A percentile compares a stretch with the other conserved stretches of the same genome.
Evolutionary conservation across 306 rosid species (phyloP).

Genomic region (Cucurbita pepo): DNA sequence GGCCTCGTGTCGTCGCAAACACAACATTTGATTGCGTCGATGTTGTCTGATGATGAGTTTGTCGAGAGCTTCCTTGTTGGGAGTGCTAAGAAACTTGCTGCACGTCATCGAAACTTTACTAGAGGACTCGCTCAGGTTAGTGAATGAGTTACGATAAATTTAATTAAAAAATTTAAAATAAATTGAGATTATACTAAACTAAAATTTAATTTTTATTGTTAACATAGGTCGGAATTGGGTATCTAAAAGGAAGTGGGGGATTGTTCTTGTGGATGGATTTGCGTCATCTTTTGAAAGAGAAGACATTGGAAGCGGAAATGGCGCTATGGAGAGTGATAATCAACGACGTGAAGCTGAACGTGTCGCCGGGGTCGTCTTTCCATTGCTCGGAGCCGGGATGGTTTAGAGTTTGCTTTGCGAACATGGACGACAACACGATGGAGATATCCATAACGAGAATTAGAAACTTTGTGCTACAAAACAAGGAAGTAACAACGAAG

Average conservation of each 20-base stretch:
- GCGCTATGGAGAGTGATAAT: conserved; percentile 43
- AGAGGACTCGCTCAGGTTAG: conserved; percentile 26
- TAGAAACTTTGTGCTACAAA: conserved; percentile 21
- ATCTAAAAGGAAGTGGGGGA: conserved; percentile 53
- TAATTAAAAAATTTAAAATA: too few species aligned
- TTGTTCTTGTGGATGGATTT: conserved; percentile 78
- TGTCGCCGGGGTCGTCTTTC: conserved; percentile 71
- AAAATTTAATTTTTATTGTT: background rate
- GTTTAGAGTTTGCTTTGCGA: conserved; percentile 79
- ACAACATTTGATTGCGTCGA: conserved; percentile 43
- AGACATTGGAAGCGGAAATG: conserved; percentile 42
- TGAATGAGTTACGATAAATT: background rate
- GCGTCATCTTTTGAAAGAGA: conserved; percentile 30
- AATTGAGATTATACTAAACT: too few species aligned
- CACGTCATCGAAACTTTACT: conserved; percentile 22
- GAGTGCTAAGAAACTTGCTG: conserved; percentile 22
- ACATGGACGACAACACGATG: conserved; percentile 61
- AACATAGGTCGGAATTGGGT: conserved; percentile 18
- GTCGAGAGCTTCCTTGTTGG: conserved; percentile 28
- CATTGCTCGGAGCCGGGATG: conserved; percentile 70
- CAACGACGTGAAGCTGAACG: conserved; percentile 54
- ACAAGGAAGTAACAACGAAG: conserved; percentile 11
- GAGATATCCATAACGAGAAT: conserved; percentile 40
- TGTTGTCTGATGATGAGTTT: conserved; percentile 48
- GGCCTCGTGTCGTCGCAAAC: conserved; percentile 72